Conservation (phyloP, 768 basidiomycete genomes). For the Mycena latifolia region DNA sequence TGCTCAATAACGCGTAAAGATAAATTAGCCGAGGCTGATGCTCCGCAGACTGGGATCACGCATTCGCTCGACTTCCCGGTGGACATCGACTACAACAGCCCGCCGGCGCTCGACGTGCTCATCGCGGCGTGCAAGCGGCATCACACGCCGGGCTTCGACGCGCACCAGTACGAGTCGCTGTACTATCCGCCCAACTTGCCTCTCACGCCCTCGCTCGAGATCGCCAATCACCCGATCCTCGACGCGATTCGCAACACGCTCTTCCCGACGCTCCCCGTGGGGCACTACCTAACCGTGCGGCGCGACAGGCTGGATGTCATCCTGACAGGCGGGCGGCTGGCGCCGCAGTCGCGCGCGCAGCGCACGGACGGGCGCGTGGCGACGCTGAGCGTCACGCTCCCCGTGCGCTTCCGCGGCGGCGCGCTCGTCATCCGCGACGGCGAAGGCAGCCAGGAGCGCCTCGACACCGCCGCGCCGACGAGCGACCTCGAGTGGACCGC, state of each 20-base stretch:
- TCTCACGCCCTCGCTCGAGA: conserved; percentile 80
- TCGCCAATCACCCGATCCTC: conserved; percentile 86
- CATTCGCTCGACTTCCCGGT: conserved; percentile 88
- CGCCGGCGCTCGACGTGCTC: conserved; percentile 83
- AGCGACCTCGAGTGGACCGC: conserved; percentile 84
- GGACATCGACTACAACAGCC: conserved; percentile 78
- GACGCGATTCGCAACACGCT: conserved; percentile 78
- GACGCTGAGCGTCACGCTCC: conserved; percentile 80
- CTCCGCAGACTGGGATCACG: conserved; percentile 74
- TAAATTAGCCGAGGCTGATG: too few relatives aligned
- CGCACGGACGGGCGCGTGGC: conserved; percentile 78
- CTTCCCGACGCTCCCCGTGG: conserved; percentile 77
- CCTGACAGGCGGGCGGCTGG: conserved; percentile 69
- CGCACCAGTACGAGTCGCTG: conserved; percentile 72
- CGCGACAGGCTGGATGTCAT: conserved; percentile 81
- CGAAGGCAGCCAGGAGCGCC: conserved; percentile 71
- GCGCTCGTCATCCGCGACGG: conserved; percentile 67
- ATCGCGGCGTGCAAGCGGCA: conserved; percentile 80
- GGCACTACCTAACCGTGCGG: conserved; percentile 76
- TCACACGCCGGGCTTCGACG: conserved; percentile 64
- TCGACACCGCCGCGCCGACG: conserved; percentile 71
- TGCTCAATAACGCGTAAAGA: too few relatives aligned
- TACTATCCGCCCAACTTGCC: conserved; percentile 82
- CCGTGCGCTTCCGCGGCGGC: conserved; percentile 81
- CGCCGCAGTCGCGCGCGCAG: conserved; percentile 63